Evolutionary conservation across 306 rosid species (phyloP), one percentile per base, ranked within the genome.

Genomic region (Prunus mira): DNA sequence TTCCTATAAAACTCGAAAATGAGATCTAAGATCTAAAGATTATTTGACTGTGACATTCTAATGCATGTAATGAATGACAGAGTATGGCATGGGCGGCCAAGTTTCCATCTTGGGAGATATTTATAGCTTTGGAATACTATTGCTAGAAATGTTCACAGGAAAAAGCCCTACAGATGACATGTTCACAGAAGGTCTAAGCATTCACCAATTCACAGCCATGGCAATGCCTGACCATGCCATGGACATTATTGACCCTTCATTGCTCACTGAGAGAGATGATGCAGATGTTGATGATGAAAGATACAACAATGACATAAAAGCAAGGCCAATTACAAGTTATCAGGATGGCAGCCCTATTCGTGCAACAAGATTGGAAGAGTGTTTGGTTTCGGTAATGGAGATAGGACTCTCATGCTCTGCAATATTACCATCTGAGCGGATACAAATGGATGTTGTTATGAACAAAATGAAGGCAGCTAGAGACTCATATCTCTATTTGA

Each of bases 401-500:
- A 71, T 86, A 52, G 95, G 95, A 57, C 54, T 88, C 9, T 77
- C 86, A 32, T 90, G 88, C 81, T 80, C 86, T 38, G 50, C 70
- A 50, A 78, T 41, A 75, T 22, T 9, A 14, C 91, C 86, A 2
- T 6, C 19, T 27, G 83, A 85, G 60, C 25, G 87, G 69, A 41
- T 83, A 75, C 55, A 67, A 12, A 71, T 85, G 70, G 58, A 27
- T 32, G 17, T 9, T 60, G 89, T 79, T 9, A 77, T 83, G 67
- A 79, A 73, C 41, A 81, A 81, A 62, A 57, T 85, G 71, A 65
- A 70, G 6, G 78, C 70, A 43, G 63, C 71, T 67, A 71, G 72
- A 67, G 74, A 77, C 30, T 54, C 61, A 3, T 58, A 60, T 64
- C 14, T 50, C 3, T 61, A 17, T 52, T 32, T 6, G 4, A 65